A percentile compares a stretch with the other conserved stretches of the same genome.
These are phyloP conservation scores for Populus hybrid DNA, from an alignment of 441 rosid species.

Conservation along the genomic window DNA sequence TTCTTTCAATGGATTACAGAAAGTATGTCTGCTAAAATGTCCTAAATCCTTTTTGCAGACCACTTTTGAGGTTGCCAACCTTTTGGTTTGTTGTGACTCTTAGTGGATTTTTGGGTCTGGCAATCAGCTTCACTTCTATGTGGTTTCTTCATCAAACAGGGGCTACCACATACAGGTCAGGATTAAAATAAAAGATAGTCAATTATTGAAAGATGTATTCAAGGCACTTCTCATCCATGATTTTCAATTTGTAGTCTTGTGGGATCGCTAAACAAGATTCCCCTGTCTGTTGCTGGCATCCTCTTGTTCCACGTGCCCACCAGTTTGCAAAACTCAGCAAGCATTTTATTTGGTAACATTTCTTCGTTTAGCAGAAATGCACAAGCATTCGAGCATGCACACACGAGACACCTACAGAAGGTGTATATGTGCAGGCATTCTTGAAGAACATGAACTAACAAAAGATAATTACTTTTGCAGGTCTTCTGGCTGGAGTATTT, in stretches of 20 bases:
- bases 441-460: background rate
- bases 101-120: conserved; percentile 92
- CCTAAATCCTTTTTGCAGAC: conserved; percentile 44
- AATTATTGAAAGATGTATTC: background rate
- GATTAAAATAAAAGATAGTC: background rate
- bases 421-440: background rate
- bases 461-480: conserved; percentile 35
- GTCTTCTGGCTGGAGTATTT: conserved; percentile 85
- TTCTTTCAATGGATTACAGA: background rate
- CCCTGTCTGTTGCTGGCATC: conserved; percentile 82
- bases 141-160: conserved; percentile 99
- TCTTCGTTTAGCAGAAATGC: background rate
- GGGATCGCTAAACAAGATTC: conserved; percentile 95
- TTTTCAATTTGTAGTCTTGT: conserved; percentile 67
- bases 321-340: conserved; percentile 85
- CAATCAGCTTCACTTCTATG: conserved; percentile 98
- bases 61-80: conserved; percentile 71
- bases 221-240: conserved; percentile 14
- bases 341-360: conserved; percentile 83
- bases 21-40: background rate
- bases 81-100: conserved; percentile 91
- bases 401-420: background rate
- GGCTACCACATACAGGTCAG: conserved; percentile 96
- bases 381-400: background rate
- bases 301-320: conserved; percentile 89